Conservation (phyloP, 768 basidiomycete genomes). For the Lyophyllum semitale region DNA sequence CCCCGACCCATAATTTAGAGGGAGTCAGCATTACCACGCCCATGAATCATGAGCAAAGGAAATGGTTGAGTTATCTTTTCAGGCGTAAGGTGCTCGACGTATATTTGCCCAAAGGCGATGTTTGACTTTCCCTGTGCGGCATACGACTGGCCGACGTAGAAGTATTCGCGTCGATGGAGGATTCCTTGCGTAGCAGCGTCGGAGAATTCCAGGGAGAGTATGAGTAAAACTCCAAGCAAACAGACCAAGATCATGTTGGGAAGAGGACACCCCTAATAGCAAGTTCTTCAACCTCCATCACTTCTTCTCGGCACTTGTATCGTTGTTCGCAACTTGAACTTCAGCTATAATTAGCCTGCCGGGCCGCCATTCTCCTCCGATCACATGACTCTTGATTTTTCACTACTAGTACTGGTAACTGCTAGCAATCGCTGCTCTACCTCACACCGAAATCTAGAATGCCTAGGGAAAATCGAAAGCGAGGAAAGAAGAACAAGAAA, state of each 20-base stretch:
- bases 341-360: too few species aligned
- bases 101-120: constrained; percentile 48
- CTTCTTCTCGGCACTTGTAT: background rate
- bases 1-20: background rate
- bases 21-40: constrained; percentile 32
- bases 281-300: background rate
- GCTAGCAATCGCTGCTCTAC: background rate
- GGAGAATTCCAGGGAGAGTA: background rate
- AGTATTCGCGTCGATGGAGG: constrained; percentile 46
- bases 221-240: too few species aligned
- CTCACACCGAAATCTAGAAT: background rate
- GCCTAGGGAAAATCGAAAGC: constrained; percentile 21
- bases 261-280: too few species aligned
- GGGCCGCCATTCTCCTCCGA: too few species aligned
- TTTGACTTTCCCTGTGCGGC: constrained; percentile 32
- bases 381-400: background rate
- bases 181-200: constrained; percentile 23
- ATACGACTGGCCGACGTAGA: constrained; percentile 50
- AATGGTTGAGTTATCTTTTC: constrained; percentile 34
- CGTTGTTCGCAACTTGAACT: background rate
- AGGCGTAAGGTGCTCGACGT: constrained; percentile 53
- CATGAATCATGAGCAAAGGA: constrained; percentile 51
- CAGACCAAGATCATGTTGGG: too few species aligned
- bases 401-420: background rate
- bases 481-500: constrained; percentile 21